Percentiles rank a stretch among this genome's conserved stretches.
These are phyloP conservation scores for Ceratocystis ficicola DNA, from an alignment of 2,329 filamentous ascomycete genomes.

Conservation along the genomic window DNA sequence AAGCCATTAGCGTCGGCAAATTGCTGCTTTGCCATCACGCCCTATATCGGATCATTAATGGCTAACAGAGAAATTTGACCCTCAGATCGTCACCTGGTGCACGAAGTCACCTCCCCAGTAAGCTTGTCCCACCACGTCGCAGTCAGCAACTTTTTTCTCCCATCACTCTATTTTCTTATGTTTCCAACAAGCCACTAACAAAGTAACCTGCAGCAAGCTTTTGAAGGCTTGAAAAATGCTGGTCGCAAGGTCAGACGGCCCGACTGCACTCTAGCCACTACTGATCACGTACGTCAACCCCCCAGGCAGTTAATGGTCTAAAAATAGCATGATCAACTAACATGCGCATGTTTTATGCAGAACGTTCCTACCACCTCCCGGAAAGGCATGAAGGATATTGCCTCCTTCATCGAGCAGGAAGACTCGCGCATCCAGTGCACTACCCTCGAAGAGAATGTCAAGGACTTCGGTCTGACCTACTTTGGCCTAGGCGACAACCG, in stretches of 20 bases:
- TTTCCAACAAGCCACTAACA: constrained; percentile 22
- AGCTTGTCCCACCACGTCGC: constrained; percentile 28
- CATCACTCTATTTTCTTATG: neutral
- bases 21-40: no score
- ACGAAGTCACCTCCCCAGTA: constrained; percentile 95
- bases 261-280: constrained; percentile 92
- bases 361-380: constrained; percentile 88
- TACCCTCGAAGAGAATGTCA: constrained; percentile 94
- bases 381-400: constrained; percentile 87
- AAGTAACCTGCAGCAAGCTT: constrained; percentile 60
- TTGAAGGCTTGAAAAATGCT: constrained; percentile 87
- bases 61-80: neutral
- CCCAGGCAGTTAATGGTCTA: constrained; percentile 4
- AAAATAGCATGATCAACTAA: constrained; percentile 23
- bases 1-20: neutral
- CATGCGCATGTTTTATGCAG: constrained; percentile 35
- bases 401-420: constrained; percentile 84
- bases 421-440: constrained; percentile 90
- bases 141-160: neutral
- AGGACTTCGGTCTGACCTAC: constrained; percentile 91
- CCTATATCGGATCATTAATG: neutral
- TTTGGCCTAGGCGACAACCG: constrained; percentile 93
- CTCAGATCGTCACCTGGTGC: constrained; percentile 82
- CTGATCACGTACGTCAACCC: constrained; percentile 62
- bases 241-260: constrained; percentile 78